Conservation (phyloP, 148 eudicot genomes). For the Silene conica region DNA sequence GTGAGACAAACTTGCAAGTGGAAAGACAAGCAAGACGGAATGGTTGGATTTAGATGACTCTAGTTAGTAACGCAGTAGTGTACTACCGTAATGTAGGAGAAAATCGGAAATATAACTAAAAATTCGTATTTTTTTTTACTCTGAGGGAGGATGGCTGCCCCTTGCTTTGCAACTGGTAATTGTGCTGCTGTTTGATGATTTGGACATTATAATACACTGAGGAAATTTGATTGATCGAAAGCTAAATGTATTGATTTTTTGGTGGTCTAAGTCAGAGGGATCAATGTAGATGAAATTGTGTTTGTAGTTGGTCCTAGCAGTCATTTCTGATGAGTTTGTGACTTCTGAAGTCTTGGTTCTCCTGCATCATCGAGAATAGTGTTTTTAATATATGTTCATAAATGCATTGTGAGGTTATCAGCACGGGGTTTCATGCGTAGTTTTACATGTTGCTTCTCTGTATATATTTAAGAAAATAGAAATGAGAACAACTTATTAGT, state of each 20-base stretch:
- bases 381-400: neutral
- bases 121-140: too few relatives aligned
- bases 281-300: too few relatives aligned
- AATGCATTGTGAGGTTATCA: conserved; percentile 9
- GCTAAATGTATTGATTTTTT: neutral
- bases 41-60: too few relatives aligned
- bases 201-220: neutral
- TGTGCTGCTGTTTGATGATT: neutral
- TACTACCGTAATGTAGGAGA: too few relatives aligned
- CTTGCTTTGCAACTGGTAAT: too few relatives aligned
- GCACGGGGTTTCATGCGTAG: neutral
- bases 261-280: neutral
- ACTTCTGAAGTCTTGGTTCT: neutral
- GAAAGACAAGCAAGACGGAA: too few relatives aligned
- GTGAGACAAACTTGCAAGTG: too few relatives aligned
- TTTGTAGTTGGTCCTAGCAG: neutral
- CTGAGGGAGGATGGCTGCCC: too few relatives aligned
- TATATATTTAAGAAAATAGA: neutral
- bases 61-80: too few relatives aligned
- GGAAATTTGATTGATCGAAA: neutral
- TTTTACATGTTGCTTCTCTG: neutral
- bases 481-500: neutral
- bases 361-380: neutral
- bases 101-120: too few relatives aligned
- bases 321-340: neutral